Evolutionary conservation across 768 basidiomycete genomes (phyloP), one percentile per base, ranked within the genome.

Genomic region (Chalciporus sphaerocephalus): DNA sequence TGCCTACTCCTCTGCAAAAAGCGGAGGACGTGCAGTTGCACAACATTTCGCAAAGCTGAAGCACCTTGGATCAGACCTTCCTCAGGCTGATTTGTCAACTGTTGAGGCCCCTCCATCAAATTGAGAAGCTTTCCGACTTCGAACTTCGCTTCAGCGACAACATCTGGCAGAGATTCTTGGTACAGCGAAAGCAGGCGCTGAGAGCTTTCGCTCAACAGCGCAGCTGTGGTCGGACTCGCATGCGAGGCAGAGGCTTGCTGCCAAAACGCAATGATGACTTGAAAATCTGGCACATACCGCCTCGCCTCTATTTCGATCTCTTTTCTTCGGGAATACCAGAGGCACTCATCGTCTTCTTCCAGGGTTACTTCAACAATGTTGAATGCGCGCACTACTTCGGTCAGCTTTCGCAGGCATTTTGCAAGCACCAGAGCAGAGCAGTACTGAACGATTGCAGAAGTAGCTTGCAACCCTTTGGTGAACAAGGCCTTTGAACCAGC

Each of bases 141-240:
- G 55, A 94, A 97, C 40, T 83, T 74, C 21, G 81, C 81, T 61
- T 93, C 92, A 0, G 81, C 79, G 4, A 88, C 84, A 1, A 91
- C 66, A 1, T 75, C 69, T 0, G 92, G 89, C 22, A 94, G 64
- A 48, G 80, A 83, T 18, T 74, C 74, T 54, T 95, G 89, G 60
- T 96, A 98, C 40, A 94, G 72, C 78, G 85, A 87, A 48, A 96
- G 68, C 33, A 98, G 64, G 21, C 92, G 67, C 53, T 92, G 81
- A 1, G 92, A 81, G 40, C 79, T 76, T 67, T 97, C 94, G 0
- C 83, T 77, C 22, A 96, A 67, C 50, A 98, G 63, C 0, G 81
- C 80, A 0, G 64, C 66, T 61, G 71, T 79, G 44, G 68, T 72
- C n/a, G 62, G 52, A 32, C 68, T 68, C 24, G 58, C 13, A 20